Conservation (phyloP, 2,329 filamentous ascomycete genomes). For the Thielaviopsis ethacetica region DNA sequence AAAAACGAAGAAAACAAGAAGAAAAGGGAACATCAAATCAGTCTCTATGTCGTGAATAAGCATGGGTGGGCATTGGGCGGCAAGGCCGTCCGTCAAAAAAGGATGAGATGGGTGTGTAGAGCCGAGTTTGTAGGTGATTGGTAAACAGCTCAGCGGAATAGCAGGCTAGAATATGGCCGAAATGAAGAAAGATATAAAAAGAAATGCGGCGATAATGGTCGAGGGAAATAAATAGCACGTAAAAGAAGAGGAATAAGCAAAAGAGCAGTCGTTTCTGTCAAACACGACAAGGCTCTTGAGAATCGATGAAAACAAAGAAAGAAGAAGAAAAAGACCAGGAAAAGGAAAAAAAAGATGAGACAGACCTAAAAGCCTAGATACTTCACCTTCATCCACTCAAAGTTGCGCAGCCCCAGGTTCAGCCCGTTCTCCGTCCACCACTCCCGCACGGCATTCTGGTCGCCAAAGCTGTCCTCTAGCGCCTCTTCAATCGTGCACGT, state of each 20-base stretch:
- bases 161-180: too few species aligned
- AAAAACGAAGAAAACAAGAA: neutral
- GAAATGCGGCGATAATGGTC: too few species aligned
- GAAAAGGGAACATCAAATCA: neutral
- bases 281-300: neutral
- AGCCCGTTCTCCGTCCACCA: constrained; percentile 85
- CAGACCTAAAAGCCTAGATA: constrained; percentile 32
- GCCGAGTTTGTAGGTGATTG: too few species aligned
- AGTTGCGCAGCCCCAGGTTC: constrained; percentile 65
- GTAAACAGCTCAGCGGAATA: too few species aligned
- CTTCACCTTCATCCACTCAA: constrained; percentile 78
- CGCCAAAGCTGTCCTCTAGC: constrained; percentile 67
- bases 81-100: neutral
- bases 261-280: neutral
- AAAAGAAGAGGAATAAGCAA: neutral
- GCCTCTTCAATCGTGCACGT: constrained; percentile 94
- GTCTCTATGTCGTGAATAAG: neutral
- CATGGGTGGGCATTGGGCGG: neutral
- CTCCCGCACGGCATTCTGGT: constrained; percentile 54
- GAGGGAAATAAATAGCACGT: neutral
- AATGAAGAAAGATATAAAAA: too few species aligned
- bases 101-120: neutral
- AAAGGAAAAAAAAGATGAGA: neutral
- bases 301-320: neutral
- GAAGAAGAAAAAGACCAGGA: neutral